A percentile compares a stretch with the other conserved stretches of the same genome.
Conservation (phyloP, 768 basidiomycete species). For the Lactarius hengduanensis region DNA sequence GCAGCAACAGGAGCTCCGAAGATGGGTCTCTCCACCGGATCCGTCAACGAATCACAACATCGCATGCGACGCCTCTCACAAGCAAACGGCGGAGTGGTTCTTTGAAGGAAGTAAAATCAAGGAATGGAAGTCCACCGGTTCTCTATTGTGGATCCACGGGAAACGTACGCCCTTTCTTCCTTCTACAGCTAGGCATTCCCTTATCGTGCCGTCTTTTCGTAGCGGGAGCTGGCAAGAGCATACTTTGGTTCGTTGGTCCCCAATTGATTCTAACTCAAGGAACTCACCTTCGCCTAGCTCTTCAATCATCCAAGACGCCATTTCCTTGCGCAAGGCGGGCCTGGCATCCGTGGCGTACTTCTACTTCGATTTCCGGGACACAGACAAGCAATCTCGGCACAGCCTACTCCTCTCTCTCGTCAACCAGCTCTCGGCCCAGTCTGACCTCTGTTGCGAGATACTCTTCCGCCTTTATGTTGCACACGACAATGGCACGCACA, state of each 20-base stretch:
- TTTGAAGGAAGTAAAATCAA: not conserved
- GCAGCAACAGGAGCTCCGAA: not conserved
- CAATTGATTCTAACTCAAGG: no score
- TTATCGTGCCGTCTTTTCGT: no score
- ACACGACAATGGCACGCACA: not conserved
- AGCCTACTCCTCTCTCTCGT: not conserved
- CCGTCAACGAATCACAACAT: constrained; percentile 4
- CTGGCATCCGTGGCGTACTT: not conserved
- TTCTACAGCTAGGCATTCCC: no score
- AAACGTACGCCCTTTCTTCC: no score
- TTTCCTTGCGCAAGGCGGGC: not conserved
- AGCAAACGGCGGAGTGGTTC: not conserved
- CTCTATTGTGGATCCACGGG: no score
- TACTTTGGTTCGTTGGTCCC: no score
- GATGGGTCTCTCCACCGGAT: constrained; percentile 3
- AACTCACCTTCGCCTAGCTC: no score
- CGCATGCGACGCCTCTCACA: not conserved
- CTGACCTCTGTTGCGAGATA: not conserved
- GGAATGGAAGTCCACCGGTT: no score
- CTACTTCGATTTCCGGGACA: not conserved
- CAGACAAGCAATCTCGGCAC: not conserved
- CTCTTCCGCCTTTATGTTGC: not conserved
- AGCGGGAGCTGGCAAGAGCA: no score
- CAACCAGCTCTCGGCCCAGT: not conserved
- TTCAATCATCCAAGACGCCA: not conserved